These are phyloP conservation scores for Boletus sp. DNA, from an alignment of 768 basidiomycete genomes.

Conservation along the genomic window DNA sequence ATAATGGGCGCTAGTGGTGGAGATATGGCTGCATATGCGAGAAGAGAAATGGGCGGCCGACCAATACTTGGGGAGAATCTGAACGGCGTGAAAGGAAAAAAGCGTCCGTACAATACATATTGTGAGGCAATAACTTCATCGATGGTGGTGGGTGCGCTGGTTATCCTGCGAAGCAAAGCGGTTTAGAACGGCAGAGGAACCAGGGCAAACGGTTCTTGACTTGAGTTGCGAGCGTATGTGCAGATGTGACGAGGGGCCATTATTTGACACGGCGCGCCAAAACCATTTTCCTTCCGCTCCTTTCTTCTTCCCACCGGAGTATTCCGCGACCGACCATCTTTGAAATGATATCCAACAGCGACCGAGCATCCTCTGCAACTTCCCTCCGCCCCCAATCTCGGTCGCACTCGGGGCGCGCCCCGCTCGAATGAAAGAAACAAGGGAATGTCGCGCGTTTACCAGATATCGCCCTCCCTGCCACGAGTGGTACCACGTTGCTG, in stretches of 20 bases:
- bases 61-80: constrained; percentile 10
- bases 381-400: constrained; percentile 42
- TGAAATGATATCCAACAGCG: constrained; percentile 34
- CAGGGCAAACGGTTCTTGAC: constrained; percentile 7
- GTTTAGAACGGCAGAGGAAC: constrained; percentile 18
- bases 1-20: constrained; percentile 35
- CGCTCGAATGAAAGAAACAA: constrained; percentile 34
- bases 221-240: constrained; percentile 20
- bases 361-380: constrained; percentile 35
- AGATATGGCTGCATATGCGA: constrained; percentile 25
- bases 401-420: constrained; percentile 45
- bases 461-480: constrained; percentile 46
- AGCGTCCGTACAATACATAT: constrained; percentile 70
- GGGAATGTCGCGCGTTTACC: constrained; percentile 36
- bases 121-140: constrained; percentile 39
- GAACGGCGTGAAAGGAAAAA: constrained; percentile 57
- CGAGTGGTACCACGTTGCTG: constrained; percentile 42
- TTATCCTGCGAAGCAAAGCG: constrained; percentile 18
- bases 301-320: constrained; percentile 15
- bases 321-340: constrained; percentile 35
- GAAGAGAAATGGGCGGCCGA: constrained; percentile 32
- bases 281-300: constrained; percentile 22
- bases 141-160: constrained; percentile 25
- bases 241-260: constrained; percentile 2
- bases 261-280: constrained; percentile 25